Base-by-base conservation (phyloP, 148 eudicot genomes). In the Rhododendron kiyosumense region DNA sequence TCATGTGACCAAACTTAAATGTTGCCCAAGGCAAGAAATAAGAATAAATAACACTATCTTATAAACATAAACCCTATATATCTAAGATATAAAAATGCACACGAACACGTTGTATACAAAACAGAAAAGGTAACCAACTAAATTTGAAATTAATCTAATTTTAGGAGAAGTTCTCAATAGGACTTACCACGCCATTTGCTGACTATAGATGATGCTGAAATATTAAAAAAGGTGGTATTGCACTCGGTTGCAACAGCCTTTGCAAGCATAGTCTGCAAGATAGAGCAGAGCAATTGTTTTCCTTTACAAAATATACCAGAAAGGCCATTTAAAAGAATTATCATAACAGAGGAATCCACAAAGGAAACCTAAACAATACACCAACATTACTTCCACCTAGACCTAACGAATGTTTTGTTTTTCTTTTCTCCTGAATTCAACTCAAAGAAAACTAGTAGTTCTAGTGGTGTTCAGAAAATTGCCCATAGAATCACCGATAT, bases 191-290 rank as follows among this genome's bases (percentile, higher is more conserved):
- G 95, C 99, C 99, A 97, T 91, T 97, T 97, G 92, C 99, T 97
- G 88, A 97, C 99, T 86, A 97, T 89, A 89, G 99, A 97, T 86
- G 99, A 95, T 85, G 99, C 99, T 45, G 99, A 97, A 85, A 97
- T 97, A 88, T 97, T 97, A 90, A 97, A 97, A 89, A 97, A 97
- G 79, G 99, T 97, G 81, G 99, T 97, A 3, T 97, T 94, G 93
- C 99, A 97, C 91, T 97, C 98, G 41, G 99, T 97, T 84, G 99
- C 99, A 91, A 97, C 99, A 88, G 98, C 99, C 92, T 97, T 97
- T 26, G 99, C 99, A 89, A 97, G 95, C 99, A 97, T 97, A 38
- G 99, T 97, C 99, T 96, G 94, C 89, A 85, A 88, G 83, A 78
- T 85, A 43, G 7, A 78, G 73, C 38, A 32, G 28, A 43, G 77